Evolutionary conservation across 2,329 filamentous ascomycete genomes (phyloP), one percentile per base, ranked within the genome.

Genomic region (Hypoxylon sp.): DNA sequence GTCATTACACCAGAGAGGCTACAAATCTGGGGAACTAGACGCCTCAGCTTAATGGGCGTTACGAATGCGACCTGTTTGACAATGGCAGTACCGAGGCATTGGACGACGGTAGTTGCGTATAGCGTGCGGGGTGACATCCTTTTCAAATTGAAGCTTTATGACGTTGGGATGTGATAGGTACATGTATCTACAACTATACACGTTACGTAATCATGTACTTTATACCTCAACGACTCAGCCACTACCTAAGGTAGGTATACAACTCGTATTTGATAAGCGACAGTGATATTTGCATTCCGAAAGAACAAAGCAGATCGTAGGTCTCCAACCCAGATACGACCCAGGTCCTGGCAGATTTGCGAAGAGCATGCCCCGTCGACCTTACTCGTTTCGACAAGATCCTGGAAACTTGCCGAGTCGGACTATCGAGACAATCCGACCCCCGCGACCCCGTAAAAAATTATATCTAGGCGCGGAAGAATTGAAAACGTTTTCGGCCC

Each of bases 381-480:
- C 41, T n/a, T 46, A 55, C 21, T 6, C 30, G 30, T 45, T 25
- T 19, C 9, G 11, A 34, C 5, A 11, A 43, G 45, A 55, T n/a
- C n/a, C n/a, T n/a, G n/a, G n/a, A n/a, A n/a, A 32, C 19, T 16
- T 8, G 41, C 52, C 34, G 29, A 47, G 9, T 29, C 52, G 52
- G 52, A 27, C 12, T 23, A 14, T 54, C 19, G 12, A 30, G 9
- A 54, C 51, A 21, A 16, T 43, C 51, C 53, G 53, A 43, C 14
- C 8, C 6, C 52, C 37, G 52, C 12, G 23, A 9, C 25, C 25
- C 52, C 39, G n/a, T 21, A 11, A 32, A 14, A 21, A 8, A 7
- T 29, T 5, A 6, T 14, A 58, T 43, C 45, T 43, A 43, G 3
- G 23, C 21, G 43, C 45, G 45, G 45, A 58, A 57, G 43, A 25